A percentile compares a stretch with the other conserved stretches of the same genome.
Evolutionary conservation across 352 stramenopile genomes (phyloP).

Genomic region (Pythium diclinum): DNA sequence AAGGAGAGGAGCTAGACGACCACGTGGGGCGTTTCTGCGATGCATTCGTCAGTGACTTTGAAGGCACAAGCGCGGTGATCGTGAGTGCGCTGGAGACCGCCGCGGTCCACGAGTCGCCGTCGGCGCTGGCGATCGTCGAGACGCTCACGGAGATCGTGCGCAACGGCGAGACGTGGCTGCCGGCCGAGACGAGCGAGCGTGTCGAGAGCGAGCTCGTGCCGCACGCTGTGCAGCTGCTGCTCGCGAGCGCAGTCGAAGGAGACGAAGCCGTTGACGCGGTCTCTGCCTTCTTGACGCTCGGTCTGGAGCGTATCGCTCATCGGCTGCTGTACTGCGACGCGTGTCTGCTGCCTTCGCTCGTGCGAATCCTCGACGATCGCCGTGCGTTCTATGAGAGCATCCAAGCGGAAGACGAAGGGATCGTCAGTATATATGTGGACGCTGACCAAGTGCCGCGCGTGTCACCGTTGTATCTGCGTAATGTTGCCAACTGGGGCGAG

Average conservation of each 20-base stretch:
- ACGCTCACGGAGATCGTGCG: slow-evolving; percentile 19
- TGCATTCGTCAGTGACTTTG: slow-evolving; percentile 51
- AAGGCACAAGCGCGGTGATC: slow-evolving; percentile 42
- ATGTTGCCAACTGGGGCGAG: slow-evolving; percentile 53
- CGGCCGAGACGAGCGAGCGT: slow-evolving; percentile 32
- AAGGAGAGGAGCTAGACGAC: slow-evolving; percentile 13
- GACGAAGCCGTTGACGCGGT: slow-evolving; percentile 32
- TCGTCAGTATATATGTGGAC: slow-evolving; percentile 7
- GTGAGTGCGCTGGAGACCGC: slow-evolving; percentile 42
- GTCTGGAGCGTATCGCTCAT: slow-evolving; percentile 31
- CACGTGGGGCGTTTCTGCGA: slow-evolving; percentile 26
- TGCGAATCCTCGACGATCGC: slow-evolving; percentile 57
- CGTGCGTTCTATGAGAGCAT: slow-evolving; percentile 53
- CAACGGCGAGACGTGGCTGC: slow-evolving; percentile 21
- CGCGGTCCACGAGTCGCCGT: slow-evolving; percentile 12
- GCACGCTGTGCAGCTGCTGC: slow-evolving; percentile 52
- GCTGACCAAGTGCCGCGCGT: slow-evolving; percentile 14
- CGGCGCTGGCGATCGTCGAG: neutral
- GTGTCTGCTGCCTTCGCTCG: slow-evolving; percentile 41
- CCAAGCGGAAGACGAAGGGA: neutral
- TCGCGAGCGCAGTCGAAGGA: slow-evolving; percentile 20
- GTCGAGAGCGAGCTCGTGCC: slow-evolving; percentile 55
- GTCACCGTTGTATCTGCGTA: slow-evolving; percentile 41
- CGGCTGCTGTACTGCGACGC: slow-evolving; percentile 38
- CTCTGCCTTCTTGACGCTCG: slow-evolving; percentile 51